Percentiles rank a stretch among this genome's conserved stretches.
Evolutionary conservation across 2,329 filamentous ascomycete genomes (phyloP).

Genomic region (Eutypella sp.): DNA sequence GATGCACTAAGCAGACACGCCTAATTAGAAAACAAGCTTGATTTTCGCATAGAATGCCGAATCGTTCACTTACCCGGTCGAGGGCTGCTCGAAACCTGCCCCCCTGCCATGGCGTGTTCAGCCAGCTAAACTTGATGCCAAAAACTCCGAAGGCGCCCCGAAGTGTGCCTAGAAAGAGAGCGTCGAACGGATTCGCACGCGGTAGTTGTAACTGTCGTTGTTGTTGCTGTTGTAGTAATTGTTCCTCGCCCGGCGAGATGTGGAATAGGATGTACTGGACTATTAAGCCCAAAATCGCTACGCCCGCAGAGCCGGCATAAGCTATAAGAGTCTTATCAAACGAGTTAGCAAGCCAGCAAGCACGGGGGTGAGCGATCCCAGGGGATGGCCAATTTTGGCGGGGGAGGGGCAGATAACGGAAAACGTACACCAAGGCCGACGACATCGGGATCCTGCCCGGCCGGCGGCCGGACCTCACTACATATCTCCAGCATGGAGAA

Average conservation of each 20-base stretch:
- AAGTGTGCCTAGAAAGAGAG: conserved; percentile 13
- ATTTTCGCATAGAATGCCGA: not conserved
- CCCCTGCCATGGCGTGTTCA: conserved; percentile 2
- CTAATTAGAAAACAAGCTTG: conserved; percentile 3
- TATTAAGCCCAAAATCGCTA: conserved; percentile 16
- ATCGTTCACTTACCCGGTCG: conserved; percentile 12
- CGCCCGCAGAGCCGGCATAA: conserved; percentile 16
- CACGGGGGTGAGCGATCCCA: not conserved
- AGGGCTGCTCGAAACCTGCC: conserved; percentile 12
- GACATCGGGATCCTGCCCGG: conserved; percentile 19
- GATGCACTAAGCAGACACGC: conserved; percentile 12
- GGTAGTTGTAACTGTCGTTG: too few species aligned
- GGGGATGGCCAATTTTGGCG: not conserved
- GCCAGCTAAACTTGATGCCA: conserved; percentile 10
- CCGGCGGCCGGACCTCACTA: conserved; percentile 16
- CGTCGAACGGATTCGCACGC: conserved; percentile 16
- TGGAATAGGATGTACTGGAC: conserved; percentile 20
- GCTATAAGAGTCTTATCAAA: conserved; percentile 15
- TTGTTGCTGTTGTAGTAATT: too few species aligned
- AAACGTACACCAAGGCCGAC: conserved; percentile 16
- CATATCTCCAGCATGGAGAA: conserved; percentile 18
- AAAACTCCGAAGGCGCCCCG: conserved; percentile 13
- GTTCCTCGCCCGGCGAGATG: conserved; percentile 9
- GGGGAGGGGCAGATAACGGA: not conserved
- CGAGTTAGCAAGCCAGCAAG: not conserved